Evolutionary conservation across 2,329 filamentous ascomycete species (phyloP).

Genomic region (Elsinoe australis): DNA sequence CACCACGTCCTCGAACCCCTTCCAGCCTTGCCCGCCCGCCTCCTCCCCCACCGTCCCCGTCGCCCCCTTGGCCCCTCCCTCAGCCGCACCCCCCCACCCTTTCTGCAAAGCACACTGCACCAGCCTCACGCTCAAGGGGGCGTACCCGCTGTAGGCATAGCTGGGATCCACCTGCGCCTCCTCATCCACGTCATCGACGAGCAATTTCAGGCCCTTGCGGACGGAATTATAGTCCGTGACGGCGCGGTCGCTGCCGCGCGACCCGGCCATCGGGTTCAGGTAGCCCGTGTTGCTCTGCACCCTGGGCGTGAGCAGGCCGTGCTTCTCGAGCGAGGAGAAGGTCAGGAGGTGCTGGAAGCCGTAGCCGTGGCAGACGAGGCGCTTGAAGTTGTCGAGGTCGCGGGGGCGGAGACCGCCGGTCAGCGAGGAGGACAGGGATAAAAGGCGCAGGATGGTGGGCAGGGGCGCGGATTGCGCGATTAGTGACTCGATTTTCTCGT

Average conservation of each 20-base stretch:
- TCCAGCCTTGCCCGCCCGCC: slow-evolving; percentile 67
- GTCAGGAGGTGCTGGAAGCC: slow-evolving; percentile 93
- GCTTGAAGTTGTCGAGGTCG: slow-evolving; percentile 83
- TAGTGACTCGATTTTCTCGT: slow-evolving; percentile 88
- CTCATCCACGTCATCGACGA: slow-evolving; percentile 94
- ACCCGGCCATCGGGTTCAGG: slow-evolving; percentile 70
- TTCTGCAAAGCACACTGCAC: slow-evolving; percentile 93
- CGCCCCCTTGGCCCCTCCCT: slow-evolving; percentile 36
- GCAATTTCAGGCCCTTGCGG: slow-evolving; percentile 76
- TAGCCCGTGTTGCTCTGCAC: slow-evolving; percentile 65
- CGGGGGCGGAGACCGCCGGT: slow-evolving; percentile 79
- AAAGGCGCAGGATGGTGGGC: slow-evolving; percentile 69
- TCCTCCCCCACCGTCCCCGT: slow-evolving; percentile 34
- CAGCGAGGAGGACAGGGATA: slow-evolving; percentile 88
- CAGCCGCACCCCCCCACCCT: slow-evolving; percentile 55
- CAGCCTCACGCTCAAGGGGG: slow-evolving; percentile 80
- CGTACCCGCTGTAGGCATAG: slow-evolving; percentile 98
- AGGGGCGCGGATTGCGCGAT: slow-evolving; percentile 79
- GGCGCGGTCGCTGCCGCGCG: slow-evolving; percentile 41
- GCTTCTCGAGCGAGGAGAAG: slow-evolving; percentile 76
- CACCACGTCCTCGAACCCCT: slow-evolving; percentile 85
- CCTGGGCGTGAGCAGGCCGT: slow-evolving; percentile 73
- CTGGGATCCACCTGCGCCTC: slow-evolving; percentile 88
- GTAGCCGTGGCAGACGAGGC: slow-evolving; percentile 82
- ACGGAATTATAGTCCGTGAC: slow-evolving; percentile 75